Evolutionary conservation across 495 filamentous ascomycete species (phyloP).

Genomic region (Wilcoxina mikolae): DNA sequence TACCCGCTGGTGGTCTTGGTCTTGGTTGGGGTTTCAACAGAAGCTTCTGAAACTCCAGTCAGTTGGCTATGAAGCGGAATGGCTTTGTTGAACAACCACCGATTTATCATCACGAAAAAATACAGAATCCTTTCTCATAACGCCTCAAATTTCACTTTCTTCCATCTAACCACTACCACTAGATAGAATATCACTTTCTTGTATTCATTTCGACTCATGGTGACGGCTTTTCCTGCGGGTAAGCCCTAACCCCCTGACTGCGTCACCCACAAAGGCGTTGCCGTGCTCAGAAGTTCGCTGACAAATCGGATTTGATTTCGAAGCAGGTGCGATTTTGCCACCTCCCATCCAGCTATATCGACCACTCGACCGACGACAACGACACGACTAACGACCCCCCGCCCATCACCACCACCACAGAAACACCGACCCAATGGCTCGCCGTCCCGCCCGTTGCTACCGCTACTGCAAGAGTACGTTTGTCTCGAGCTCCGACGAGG

Average conservation of each 20-base stretch:
- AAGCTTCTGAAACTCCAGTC: no score
- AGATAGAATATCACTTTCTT: no score
- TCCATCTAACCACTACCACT: no score
- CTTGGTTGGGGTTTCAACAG: no score
- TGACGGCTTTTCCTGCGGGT: no score
- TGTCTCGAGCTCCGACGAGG: background rate
- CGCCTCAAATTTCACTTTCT: no score
- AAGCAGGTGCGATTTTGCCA: background rate
- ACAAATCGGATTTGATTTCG: background rate
- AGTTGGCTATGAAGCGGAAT: no score
- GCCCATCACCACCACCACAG: slow-evolving; percentile 28
- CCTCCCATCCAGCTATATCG: background rate
- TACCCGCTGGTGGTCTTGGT: no score
- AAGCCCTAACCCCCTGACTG: background rate
- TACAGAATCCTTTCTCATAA: no score
- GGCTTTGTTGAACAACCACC: no score
- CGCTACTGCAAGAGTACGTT: slow-evolving; percentile 99
- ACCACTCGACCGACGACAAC: background rate
- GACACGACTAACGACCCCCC: background rate
- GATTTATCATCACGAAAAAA: no score
- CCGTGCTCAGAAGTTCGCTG: background rate
- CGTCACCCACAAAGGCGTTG: background rate
- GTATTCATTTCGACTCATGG: no score
- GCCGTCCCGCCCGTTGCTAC: slow-evolving; percentile 97
- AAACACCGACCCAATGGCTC: slow-evolving; percentile 79